Conservation (phyloP, 2,329 filamentous ascomycete genomes). For the Monilinia aucupariae region DNA sequence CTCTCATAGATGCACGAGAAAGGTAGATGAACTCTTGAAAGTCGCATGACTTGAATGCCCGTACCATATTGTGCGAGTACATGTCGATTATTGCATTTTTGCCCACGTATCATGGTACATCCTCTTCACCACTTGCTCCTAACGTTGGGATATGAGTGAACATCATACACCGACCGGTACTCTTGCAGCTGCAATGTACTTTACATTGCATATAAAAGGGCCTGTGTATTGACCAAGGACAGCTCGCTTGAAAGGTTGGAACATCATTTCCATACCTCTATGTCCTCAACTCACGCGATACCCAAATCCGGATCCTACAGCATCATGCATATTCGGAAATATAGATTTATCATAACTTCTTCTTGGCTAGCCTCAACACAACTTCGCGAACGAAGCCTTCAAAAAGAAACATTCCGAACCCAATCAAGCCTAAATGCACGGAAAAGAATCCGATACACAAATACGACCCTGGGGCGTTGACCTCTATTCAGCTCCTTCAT, state of each 20-base stretch:
- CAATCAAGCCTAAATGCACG: not conserved
- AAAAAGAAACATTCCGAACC: not conserved
- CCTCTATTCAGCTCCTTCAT: constrained; percentile 4
- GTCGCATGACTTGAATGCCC: constrained; percentile 14
- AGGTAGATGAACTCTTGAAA: not conserved
- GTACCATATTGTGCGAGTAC: not conserved
- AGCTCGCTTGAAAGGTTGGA: not conserved
- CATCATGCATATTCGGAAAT: not conserved
- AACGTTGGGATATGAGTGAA: not conserved
- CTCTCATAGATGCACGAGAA: not conserved
- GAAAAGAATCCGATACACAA: not conserved
- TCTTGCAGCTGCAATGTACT: constrained; percentile 6
- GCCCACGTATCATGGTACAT: not conserved
- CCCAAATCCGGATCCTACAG: not conserved
- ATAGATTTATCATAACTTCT: not conserved
- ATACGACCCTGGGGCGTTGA: not conserved
- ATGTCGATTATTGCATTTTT: not conserved
- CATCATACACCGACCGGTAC: not conserved
- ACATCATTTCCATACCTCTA: not conserved
- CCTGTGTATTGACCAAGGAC: not conserved
- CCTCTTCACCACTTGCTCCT: not conserved
- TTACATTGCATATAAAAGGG: not conserved
- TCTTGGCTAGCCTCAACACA: not conserved
- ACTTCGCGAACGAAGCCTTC: not conserved
- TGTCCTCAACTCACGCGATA: not conserved